These are phyloP conservation scores for Psidium friedrichsthalianum DNA, from an alignment of 345 rosid genomes.

Conservation along the genomic window DNA sequence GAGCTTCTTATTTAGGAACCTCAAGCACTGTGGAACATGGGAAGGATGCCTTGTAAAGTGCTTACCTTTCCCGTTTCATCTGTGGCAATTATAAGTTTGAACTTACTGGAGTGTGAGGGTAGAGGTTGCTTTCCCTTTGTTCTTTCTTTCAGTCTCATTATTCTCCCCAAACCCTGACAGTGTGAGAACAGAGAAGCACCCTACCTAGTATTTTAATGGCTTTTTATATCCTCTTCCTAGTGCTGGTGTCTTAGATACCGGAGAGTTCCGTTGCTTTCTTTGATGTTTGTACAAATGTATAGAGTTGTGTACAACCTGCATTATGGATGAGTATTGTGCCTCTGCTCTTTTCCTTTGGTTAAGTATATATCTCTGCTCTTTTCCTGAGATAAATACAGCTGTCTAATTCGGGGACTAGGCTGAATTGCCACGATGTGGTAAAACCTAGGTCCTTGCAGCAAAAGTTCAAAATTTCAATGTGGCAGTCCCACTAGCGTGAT, in stretches of 20 bases:
- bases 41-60: background rate
- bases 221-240: background rate
- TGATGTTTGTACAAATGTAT: background rate
- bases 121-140: background rate
- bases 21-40: background rate
- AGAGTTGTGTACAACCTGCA: background rate
- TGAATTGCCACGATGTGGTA: background rate
- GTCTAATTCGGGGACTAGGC: background rate
- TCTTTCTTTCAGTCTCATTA: background rate
- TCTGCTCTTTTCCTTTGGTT: background rate
- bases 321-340: background rate
- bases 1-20: background rate
- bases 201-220: background rate
- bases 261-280: background rate
- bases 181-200: background rate
- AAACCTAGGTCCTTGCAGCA: background rate
- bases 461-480: background rate
- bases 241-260: background rate
- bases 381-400: background rate
- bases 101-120: background rate
- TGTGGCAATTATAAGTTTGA: background rate
- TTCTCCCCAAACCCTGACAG: background rate
- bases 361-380: background rate
- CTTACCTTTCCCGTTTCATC: background rate
- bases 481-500: background rate